Percentiles rank a stretch among this genome's conserved stretches.
Evolutionary conservation across 2,329 filamentous ascomycete genomes (phyloP).

Genomic region (Alternaria hordeiaustralica): DNA sequence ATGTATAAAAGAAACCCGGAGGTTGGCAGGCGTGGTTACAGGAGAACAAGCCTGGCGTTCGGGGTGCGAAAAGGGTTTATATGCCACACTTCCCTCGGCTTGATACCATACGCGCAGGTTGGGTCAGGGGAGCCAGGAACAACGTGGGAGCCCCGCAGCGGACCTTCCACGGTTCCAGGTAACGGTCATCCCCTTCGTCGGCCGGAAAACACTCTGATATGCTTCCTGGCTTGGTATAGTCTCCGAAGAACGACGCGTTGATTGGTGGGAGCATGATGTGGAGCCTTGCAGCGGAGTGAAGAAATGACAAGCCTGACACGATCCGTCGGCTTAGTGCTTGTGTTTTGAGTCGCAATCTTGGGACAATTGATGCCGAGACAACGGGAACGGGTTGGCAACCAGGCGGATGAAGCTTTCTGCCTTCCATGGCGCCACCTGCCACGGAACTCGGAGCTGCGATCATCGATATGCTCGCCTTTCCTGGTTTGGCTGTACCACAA

Average conservation of each 20-base stretch:
- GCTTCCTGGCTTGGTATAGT: slow-evolving; percentile 24
- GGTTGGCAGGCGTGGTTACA: slow-evolving; percentile 4
- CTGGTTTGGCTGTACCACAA: slow-evolving; percentile 1
- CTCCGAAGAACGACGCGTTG: slow-evolving; percentile 17
- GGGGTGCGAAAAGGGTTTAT: slow-evolving; percentile 20
- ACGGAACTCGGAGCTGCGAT: neutral
- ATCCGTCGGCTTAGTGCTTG: slow-evolving; percentile 23
- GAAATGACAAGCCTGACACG: slow-evolving; percentile 27
- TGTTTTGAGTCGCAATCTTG: slow-evolving; percentile 18
- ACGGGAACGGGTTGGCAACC: neutral
- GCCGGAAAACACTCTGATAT: slow-evolving; percentile 19
- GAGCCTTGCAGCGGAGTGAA: slow-evolving; percentile 9
- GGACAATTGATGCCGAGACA: slow-evolving; percentile 10
- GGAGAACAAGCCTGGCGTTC: neutral
- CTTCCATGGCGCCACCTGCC: neutral
- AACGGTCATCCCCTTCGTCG: slow-evolving; percentile 3
- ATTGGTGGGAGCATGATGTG: slow-evolving; percentile 21
- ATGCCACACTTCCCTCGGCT: slow-evolving; percentile 12
- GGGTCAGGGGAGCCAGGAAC: slow-evolving; percentile 13
- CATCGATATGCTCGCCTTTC: neutral
- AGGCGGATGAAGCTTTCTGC: neutral
- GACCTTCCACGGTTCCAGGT: slow-evolving; percentile 17
- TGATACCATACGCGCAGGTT: slow-evolving; percentile 5
- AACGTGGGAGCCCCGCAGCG: slow-evolving; percentile 29
- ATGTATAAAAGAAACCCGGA: slow-evolving; percentile 7